Evolutionary conservation across 2,329 filamentous ascomycete genomes (phyloP), one percentile per base, ranked within the genome.

Genomic region (Alternaria sp.): DNA sequence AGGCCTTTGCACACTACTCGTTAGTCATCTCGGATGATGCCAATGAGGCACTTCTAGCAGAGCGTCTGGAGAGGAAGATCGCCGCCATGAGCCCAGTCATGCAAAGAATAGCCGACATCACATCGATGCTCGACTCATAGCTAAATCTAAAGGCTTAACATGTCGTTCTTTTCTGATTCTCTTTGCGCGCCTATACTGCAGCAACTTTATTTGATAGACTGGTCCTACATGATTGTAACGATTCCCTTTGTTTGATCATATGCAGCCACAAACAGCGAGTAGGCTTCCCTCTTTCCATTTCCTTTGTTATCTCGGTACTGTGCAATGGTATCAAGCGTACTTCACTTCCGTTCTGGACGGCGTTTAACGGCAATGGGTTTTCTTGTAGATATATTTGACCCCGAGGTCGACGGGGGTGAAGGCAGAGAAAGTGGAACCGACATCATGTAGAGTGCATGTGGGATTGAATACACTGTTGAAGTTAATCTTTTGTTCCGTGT

Each of bases 1-100:
- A 94, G 83, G 79, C 84, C 3, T 81, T 88, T 48, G 81, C 86
- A 14, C 84, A 86, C 49, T 87, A 86, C 69, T 86, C 91, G 66
- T 83, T 93, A n/a, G 81, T 91, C 30, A 85, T 91, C 26, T 81
- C 82, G 1, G 81, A 85, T 59, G 83, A 86, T 54, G 83, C 68
- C 36, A 67, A 69, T n/a, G 67, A 75, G 32, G 62, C 73, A 42
- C 66, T 59, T 32, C 59, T 75, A 47, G 71, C 75, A 54, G 75
- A 76, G 39, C 72, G 71, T 39, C 71, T 79, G 32, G 71, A 77
- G 60, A 73, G 67, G 61, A 75, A 72, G 61, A 76, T 75, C 48
- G 73, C 75, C 9, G 67, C 70, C 36, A 76, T 78, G 66, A 73
- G 75, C 49, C 64, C 71, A n/a, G 68, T 64, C 9, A 68, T 72